Evolutionary conservation across 140 eudicot genomes (phyloP).

Genomic region (Flaveria floridana): DNA sequence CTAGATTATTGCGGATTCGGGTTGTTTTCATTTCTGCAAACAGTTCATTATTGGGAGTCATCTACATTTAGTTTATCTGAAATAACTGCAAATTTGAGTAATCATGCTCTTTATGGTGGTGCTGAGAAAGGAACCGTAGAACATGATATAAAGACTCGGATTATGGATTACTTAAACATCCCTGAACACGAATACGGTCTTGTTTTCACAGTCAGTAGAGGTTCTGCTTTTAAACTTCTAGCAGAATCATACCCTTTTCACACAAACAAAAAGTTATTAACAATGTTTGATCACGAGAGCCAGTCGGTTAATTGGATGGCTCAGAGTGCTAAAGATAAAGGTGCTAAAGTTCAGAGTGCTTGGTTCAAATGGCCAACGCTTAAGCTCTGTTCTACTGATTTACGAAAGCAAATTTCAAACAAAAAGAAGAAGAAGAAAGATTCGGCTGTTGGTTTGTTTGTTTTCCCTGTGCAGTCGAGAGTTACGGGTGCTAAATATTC

Average conservation of each 20-base stretch:
- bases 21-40: slow-evolving; percentile 86
- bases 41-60: slow-evolving; percentile 91
- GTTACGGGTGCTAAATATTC: slow-evolving; percentile 98
- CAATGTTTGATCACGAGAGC: slow-evolving; percentile 98
- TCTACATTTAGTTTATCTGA: slow-evolving; percentile 93
- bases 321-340: slow-evolving; percentile 90
- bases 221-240: slow-evolving; percentile 88
- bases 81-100: slow-evolving; percentile 91
- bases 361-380: slow-evolving; percentile 99
- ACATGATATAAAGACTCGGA: slow-evolving; percentile 79
- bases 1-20: slow-evolving; percentile 99
- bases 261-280: slow-evolving; percentile 81
- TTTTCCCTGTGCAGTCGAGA: slow-evolving; percentile 92
- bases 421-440: slow-evolving; percentile 87
- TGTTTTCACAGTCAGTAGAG: slow-evolving; percentile 90
- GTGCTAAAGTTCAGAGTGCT: slow-evolving; percentile 88
- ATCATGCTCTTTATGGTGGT: slow-evolving; percentile 98
- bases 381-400: slow-evolving; percentile 90
- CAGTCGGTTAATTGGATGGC: slow-evolving; percentile 99
- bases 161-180: slow-evolving; percentile 93
- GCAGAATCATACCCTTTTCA: slow-evolving; percentile 98
- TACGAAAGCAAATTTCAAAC: slow-evolving; percentile 76
- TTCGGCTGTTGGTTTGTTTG: slow-evolving; percentile 79
- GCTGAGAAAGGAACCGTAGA: slow-evolving; percentile 92
- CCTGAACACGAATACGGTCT: slow-evolving; percentile 96